A percentile compares a stretch with the other conserved stretches of the same genome.
Conservation (phyloP, 2,329 filamentous ascomycete species). For the Elsinoe batatas region DNA sequence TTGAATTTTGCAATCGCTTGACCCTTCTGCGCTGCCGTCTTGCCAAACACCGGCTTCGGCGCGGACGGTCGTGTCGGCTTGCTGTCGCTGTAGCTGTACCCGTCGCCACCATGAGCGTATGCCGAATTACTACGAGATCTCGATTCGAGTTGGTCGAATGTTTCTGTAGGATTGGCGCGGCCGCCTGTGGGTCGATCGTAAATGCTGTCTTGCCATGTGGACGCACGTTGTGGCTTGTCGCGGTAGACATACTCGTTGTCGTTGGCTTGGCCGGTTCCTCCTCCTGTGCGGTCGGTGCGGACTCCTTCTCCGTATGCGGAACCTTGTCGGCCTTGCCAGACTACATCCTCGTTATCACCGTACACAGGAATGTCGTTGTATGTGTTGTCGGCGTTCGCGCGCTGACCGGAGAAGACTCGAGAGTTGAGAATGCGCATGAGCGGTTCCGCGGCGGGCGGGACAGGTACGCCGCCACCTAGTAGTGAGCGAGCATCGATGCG, state of each 20-base stretch:
- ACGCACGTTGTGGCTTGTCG: slow-evolving; percentile 51
- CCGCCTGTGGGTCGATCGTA: slow-evolving; percentile 48
- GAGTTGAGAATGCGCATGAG: slow-evolving; percentile 80
- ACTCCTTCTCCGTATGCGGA: slow-evolving; percentile 60
- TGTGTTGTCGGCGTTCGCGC: slow-evolving; percentile 52
- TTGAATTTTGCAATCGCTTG: slow-evolving; percentile 87
- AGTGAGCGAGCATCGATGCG: slow-evolving; percentile 73
- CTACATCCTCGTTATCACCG: slow-evolving; percentile 66
- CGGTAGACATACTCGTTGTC: slow-evolving; percentile 37
- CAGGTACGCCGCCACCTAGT: slow-evolving; percentile 64
- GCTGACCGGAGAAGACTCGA: slow-evolving; percentile 64
- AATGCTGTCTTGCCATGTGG: slow-evolving; percentile 65
- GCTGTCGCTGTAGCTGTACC: slow-evolving; percentile 46
- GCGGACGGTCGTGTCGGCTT: slow-evolving; percentile 72
- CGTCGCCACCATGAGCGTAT: slow-evolving; percentile 28
- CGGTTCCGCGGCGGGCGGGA: slow-evolving; percentile 73
- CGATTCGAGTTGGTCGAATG: slow-evolving; percentile 38
- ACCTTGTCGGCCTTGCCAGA: slow-evolving; percentile 70
- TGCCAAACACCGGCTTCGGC: slow-evolving; percentile 76
- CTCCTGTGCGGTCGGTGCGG: slow-evolving; percentile 40
- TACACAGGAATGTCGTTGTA: slow-evolving; percentile 94
- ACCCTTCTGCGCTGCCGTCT: slow-evolving; percentile 46
- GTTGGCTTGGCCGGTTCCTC: slow-evolving; percentile 24
- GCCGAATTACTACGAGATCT: slow-evolving; percentile 27
- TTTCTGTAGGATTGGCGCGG: slow-evolving; percentile 40